Evolutionary conservation across 1,284 basidiomycete genomes (phyloP).

Genomic region (Gymnopus androsaceus): DNA sequence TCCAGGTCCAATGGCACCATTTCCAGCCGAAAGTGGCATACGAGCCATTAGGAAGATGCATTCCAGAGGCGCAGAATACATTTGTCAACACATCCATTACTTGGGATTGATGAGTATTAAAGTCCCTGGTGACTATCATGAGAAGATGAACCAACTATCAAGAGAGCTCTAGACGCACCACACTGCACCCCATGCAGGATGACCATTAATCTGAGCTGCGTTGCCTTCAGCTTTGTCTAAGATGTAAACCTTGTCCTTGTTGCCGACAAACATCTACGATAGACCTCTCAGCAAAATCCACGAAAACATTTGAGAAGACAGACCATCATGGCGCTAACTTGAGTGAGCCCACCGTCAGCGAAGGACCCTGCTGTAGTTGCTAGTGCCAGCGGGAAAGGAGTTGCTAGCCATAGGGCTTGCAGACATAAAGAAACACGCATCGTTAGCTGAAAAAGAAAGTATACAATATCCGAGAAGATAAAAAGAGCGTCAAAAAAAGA

Average conservation of each 20-base stretch:
- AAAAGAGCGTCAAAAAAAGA: too few relatives aligned
- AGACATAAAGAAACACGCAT: slow-evolving; percentile 30
- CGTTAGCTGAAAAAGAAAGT: too few relatives aligned
- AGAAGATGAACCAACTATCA: slow-evolving; percentile 4
- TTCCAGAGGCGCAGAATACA: slow-evolving; percentile 80
- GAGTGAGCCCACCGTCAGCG: slow-evolving; percentile 51
- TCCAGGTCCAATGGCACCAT: slow-evolving; percentile 76
- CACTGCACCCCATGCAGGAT: slow-evolving; percentile 54
- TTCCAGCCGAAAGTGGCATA: slow-evolving; percentile 70
- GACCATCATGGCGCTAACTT: slow-evolving; percentile 70
- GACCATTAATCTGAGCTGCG: slow-evolving; percentile 54
- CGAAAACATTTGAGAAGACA: slow-evolving; percentile 20
- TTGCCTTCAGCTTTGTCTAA: slow-evolving; percentile 66
- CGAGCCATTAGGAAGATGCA: slow-evolving; percentile 67
- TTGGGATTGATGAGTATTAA: slow-evolving; percentile 48
- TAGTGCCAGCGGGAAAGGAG: slow-evolving; percentile 28
- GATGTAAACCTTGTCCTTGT: slow-evolving; percentile 56
- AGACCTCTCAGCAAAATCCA: background rate
- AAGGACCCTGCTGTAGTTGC: slow-evolving; percentile 45
- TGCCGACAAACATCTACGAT: slow-evolving; percentile 51
- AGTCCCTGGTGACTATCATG: slow-evolving; percentile 41
- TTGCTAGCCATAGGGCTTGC: slow-evolving; percentile 39
- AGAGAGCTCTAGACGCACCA: slow-evolving; percentile 37
- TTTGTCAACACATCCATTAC: slow-evolving; percentile 79
- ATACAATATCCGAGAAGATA: too few relatives aligned